These are phyloP conservation scores for Monosporozyma unispora DNA, from an alignment of 805 yeast species.

Conservation along the genomic window DNA sequence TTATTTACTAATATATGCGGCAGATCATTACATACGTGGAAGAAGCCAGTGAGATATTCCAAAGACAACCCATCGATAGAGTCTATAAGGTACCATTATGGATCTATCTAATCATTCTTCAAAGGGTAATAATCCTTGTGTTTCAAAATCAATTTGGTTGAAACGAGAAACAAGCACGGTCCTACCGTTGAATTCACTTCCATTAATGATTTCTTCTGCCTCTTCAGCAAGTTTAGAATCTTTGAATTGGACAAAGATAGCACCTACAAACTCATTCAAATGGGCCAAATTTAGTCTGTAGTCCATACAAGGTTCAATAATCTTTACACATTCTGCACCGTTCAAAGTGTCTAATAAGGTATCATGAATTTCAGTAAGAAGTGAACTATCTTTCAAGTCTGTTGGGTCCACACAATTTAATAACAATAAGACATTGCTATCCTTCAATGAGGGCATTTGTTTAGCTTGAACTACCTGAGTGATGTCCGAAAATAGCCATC, in stretches of 20 bases:
- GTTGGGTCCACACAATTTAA: slow-evolving; percentile 57
- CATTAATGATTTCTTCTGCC: slow-evolving; percentile 54
- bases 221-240: slow-evolving; percentile 40
- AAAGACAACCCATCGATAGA: no score
- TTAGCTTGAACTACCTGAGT: slow-evolving; percentile 28
- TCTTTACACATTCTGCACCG: slow-evolving; percentile 42
- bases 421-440: slow-evolving; percentile 49
- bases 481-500: slow-evolving; percentile 31
- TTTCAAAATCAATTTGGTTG: slow-evolving; percentile 19
- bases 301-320: slow-evolving; percentile 47
- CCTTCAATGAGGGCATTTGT: slow-evolving; percentile 6
- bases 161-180: slow-evolving; percentile 56
- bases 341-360: slow-evolving; percentile 37
- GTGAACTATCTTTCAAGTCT: slow-evolving; percentile 46
- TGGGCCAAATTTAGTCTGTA: slow-evolving; percentile 38
- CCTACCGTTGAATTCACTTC: slow-evolving; percentile 59
- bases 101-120: not conserved
- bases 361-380: slow-evolving; percentile 39
- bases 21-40: not conserved
- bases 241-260: slow-evolving; percentile 58
- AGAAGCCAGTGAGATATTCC: not conserved
- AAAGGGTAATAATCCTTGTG: not conserved
- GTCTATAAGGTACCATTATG: not conserved
- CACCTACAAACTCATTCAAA: slow-evolving; percentile 56
- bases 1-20: no score